Percentiles rank a stretch among this genome's conserved stretches.
Evolutionary conservation across 805 yeast species (phyloP).

Genomic region (Candida taoyuanica): DNA sequence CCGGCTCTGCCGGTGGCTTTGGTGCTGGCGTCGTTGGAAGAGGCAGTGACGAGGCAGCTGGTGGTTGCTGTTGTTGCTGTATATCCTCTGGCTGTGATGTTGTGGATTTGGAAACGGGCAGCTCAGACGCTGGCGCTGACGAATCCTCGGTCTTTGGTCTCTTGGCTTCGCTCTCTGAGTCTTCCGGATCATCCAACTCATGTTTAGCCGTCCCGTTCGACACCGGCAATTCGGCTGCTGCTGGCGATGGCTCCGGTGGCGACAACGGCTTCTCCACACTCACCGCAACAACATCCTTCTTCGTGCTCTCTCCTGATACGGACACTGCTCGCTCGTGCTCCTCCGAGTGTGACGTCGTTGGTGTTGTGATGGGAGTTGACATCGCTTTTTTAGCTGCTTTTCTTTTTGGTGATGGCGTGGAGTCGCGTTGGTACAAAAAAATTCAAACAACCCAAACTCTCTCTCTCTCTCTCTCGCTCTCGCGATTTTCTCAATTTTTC

Average conservation of each 20-base stretch:
- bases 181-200: constrained; percentile 9
- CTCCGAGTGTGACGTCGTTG: constrained; percentile 6
- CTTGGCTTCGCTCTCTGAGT: constrained; percentile 7
- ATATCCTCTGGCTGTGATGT: neutral
- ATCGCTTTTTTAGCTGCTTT: too few species aligned
- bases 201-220: constrained; percentile 9
- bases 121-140: constrained; percentile 3
- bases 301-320: neutral
- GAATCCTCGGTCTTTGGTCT: constrained; percentile 10
- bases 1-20: constrained; percentile 69
- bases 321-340: constrained; percentile 3
- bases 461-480: too few species aligned
- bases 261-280: constrained; percentile 14
- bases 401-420: too few species aligned
- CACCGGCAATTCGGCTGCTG: constrained; percentile 4
- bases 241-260: constrained; percentile 13
- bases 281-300: constrained; percentile 5
- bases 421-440: too few species aligned
- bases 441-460: too few species aligned
- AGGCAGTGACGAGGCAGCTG: constrained; percentile 7
- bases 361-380: constrained; percentile 14
- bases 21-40: constrained; percentile 56
- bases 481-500: neutral
- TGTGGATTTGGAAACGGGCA: neutral
- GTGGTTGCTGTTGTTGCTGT: constrained; percentile 6